These are phyloP conservation scores for Capsicum pubescens DNA, from an alignment of 257 asterid genomes.

Conservation along the genomic window DNA sequence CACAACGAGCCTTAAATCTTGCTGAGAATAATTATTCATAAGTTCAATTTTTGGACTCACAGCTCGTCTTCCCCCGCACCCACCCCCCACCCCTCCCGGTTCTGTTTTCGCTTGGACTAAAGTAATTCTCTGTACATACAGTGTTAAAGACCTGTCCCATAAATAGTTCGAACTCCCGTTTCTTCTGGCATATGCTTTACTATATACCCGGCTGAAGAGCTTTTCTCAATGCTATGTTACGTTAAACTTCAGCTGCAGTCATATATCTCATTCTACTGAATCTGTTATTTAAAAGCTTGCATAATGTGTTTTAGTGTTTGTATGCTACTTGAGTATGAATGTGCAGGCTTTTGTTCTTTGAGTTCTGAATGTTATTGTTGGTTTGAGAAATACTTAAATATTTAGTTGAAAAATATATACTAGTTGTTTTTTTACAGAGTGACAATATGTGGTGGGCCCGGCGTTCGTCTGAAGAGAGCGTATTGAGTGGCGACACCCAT, in stretches of 20 bases:
- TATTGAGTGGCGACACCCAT: too few species aligned
- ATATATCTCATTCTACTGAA: background rate
- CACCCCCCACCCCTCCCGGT: too few species aligned
- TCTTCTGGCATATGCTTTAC: background rate
- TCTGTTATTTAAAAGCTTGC: background rate
- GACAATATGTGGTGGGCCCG: too few species aligned
- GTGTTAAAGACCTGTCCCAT: conserved; percentile 2
- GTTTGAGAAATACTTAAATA: too few species aligned
- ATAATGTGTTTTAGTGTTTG: background rate
- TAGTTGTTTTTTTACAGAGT: too few species aligned
- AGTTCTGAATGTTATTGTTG: too few species aligned
- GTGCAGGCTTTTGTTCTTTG: background rate
- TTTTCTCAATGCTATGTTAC: background rate
- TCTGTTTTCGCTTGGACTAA: conserved; percentile 30
- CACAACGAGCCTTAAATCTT: conserved; percentile 27
- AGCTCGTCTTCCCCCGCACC: too few species aligned
- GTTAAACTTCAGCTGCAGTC: background rate
- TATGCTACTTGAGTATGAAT: background rate
- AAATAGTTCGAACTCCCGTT: background rate
- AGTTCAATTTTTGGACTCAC: conserved; percentile 9
- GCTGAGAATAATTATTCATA: conserved; percentile 29
- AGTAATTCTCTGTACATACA: conserved; percentile 39
- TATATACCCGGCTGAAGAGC: background rate
- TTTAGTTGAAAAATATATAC: too few species aligned
- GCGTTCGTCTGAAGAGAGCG: too few species aligned